These are phyloP conservation scores for Adenanthera pavonina DNA, from an alignment of 306 rosid species.

Conservation along the genomic window DNA sequence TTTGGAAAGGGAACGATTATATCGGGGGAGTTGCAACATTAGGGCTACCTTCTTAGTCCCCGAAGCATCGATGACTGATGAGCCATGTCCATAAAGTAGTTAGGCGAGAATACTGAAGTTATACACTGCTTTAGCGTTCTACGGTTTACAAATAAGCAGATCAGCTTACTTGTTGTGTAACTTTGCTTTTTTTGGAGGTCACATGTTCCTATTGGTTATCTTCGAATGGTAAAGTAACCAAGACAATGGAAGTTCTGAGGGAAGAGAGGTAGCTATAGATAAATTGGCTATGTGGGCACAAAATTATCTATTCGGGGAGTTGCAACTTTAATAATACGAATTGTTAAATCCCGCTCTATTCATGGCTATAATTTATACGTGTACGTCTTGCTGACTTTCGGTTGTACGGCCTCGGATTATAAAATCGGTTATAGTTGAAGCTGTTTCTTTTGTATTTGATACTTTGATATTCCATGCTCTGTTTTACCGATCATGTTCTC, in stretches of 20 bases:
- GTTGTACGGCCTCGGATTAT: neutral
- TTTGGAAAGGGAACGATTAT: neutral
- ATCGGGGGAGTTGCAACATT: neutral
- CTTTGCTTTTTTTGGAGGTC: constrained; percentile 4
- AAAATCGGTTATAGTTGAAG: neutral
- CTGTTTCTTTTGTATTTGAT: neutral
- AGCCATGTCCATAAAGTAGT: too few species aligned
- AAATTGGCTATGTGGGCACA: neutral
- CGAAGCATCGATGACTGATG: too few species aligned
- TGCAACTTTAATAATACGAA: neutral
- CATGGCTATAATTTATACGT: neutral
- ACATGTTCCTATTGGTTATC: constrained; percentile 4
- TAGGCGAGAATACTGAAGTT: too few species aligned
- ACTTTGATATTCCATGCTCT: neutral
- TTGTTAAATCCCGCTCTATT: neutral
- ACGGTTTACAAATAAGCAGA: neutral
- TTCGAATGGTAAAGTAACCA: neutral
- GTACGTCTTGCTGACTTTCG: neutral
- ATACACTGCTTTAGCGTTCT: too few species aligned
- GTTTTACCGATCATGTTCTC: neutral
- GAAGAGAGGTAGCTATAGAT: constrained; percentile 1
- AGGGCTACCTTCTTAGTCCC: too few species aligned
- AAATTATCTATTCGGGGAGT: neutral
- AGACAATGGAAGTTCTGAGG: constrained; percentile 2
- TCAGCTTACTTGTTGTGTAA: constrained; percentile 22